phyloP scores from a whole-genome alignment of 139 green algal genomes.

The Chlamydomonas sp. region DNA sequence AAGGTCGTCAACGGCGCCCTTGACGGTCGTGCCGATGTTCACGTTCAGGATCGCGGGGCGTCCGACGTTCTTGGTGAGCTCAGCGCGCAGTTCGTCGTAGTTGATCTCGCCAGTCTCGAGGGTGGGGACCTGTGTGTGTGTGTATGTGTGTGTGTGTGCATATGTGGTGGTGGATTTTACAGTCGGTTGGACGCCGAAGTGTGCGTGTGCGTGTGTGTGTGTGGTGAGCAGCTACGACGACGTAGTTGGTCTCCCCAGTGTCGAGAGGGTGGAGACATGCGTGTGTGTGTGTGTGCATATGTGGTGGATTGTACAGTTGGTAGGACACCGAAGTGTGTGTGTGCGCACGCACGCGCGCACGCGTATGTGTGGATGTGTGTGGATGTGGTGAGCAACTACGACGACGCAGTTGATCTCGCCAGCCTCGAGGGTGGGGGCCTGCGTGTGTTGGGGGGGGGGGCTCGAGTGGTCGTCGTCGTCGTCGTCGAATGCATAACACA shows the following conservation, averaged over 20 bases:
- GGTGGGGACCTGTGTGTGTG: constrained; percentile 40
- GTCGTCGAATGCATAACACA: too few species aligned
- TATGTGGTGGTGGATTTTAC: too few species aligned
- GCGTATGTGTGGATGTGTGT: too few species aligned
- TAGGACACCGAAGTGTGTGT: too few species aligned
- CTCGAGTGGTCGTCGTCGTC: too few species aligned
- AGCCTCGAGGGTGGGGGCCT: constrained; percentile 50
- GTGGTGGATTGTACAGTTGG: too few species aligned
- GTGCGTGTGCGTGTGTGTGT: too few species aligned
- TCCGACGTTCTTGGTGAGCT: constrained; percentile 54
- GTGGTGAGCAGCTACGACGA: constrained; percentile 56
- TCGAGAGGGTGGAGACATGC: constrained; percentile 48
- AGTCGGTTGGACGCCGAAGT: too few species aligned
- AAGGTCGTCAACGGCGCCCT: constrained; percentile 71
- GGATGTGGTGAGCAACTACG: constrained; percentile 45
- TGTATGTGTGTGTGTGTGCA: too few species aligned
- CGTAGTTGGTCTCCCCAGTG: constrained; percentile 92
- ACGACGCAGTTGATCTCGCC: constrained; percentile 93
- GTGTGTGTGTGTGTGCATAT: too few species aligned
- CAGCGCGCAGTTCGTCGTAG: constrained; percentile 66
- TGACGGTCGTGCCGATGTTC: constrained; percentile 96
- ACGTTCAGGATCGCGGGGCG: constrained; percentile 93
- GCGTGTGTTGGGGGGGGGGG: too few species aligned
- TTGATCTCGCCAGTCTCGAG: constrained; percentile 87
- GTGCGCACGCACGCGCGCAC: too few species aligned